Base-by-base conservation (phyloP, 2,329 filamentous ascomycete genomes). In the Laburnicola sp. region DNA sequence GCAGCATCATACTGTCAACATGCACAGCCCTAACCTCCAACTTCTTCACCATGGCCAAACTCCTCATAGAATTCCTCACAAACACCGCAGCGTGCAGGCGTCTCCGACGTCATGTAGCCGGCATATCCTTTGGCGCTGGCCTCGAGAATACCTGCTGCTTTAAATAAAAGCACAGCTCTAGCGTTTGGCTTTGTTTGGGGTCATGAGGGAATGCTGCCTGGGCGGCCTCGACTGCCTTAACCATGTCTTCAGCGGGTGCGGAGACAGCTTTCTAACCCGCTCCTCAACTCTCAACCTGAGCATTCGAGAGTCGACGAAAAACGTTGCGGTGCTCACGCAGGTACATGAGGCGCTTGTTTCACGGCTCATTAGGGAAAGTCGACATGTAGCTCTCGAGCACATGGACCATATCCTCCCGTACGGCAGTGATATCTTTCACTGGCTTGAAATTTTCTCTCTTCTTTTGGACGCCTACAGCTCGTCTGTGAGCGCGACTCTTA, bases 81-180 rank as follows among this genome's bases (percentile, higher is more conserved):
- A 60, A 62, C 1, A 60, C 50, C 0, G 53, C 52, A 2, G 50
- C 57, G 27, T 46, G 49, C 4, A 62, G 51, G 4, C 55, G 80
- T 84, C 66, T 85, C 80, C 26, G 78, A 72, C 42, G 74, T 71
- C 75, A 86, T 82, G 66, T 84, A 85, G 25, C 75, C 64, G 8
- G 71, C 72, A 25, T 89, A 70, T 66, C 89, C 86, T 11, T 82
- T 78, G 25, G 75, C 74, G n/a, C 85, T 80, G 26, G 65, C 71
- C 41, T 82, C 76, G 54, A 91, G 75, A 46, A 90, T 70, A 8
- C 84, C 82, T 4, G 85, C 85, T 0, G 86, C 84, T 67, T 82
- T 84, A 48, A 86, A 74, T 49, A 93, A 77, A 51, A 93, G 82
- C 55, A 86, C 82, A n/a, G 87, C 83, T 30, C 87, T 85, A 27